Base-by-base conservation (phyloP, 164 flowering plant genomes). In the Paratinospora sagittata region DNA sequence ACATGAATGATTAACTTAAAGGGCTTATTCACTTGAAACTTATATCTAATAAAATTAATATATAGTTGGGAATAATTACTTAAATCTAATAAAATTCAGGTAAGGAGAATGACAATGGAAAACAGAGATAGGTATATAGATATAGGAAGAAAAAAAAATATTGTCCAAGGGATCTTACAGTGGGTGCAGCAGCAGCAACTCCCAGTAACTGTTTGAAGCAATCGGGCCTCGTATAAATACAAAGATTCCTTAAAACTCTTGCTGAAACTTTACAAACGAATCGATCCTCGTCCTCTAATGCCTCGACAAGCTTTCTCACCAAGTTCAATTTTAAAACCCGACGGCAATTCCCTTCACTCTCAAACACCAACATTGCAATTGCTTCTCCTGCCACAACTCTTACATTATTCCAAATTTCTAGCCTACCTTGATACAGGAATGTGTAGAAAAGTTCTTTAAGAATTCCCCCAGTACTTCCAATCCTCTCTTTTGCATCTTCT, bases 331-430 rank as follows among this genome's bases (percentile, higher is more conserved):
- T 88, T 82, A 90, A 69, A n/a, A 92, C 85, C 2, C 86, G 70
- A 10, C 69, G 71, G 43, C 97, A 90, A 63, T 88, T 90, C 6
- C 55, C 75, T 73, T 79, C 74, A 72, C 97, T 92, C 60, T 89
- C 94, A 65, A 89, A 65, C 39, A 85, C 89, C 76, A 95, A 82
- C 97, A 90, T 92, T 41, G 88, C 88, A 27, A 95, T 72, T 13
- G 97, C 97, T 77, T 92, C 96, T 39, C 97, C 98, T 27, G 97
- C 91, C n/a, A 85, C 90, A 67, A 65, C 80, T 70, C 84, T 84
- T 37, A 85, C 93, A 58, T 73, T 77, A 30, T 79, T 76, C 47
- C 81, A 81, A 63, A 27, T 68, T 63, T 76, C 80, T 0, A 73
- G 77, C 19, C 55, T 47, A n/a, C 67, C 84, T 21, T 81, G 30